Conservation (phyloP, 768 basidiomycete genomes). For the Tylopilus subfusipes region DNA sequence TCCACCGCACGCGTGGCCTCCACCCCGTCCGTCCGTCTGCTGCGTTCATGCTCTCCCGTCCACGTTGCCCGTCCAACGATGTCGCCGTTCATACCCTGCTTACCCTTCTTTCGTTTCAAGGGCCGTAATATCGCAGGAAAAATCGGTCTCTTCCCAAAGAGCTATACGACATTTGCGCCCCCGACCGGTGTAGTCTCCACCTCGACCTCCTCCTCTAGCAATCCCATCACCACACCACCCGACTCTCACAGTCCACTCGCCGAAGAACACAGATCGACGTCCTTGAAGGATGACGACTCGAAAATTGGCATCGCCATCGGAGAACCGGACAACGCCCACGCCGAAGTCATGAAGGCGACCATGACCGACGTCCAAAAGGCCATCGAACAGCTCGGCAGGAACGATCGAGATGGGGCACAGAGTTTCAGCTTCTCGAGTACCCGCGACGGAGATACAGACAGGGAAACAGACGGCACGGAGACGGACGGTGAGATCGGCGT, state of each 20-base stretch:
- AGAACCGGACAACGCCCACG: slow-evolving; percentile 29
- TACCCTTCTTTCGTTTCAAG: slow-evolving; percentile 38
- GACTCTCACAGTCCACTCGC: slow-evolving; percentile 41
- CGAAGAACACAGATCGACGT: slow-evolving; percentile 46
- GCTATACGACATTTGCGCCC: slow-evolving; percentile 70
- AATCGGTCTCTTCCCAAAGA: slow-evolving; percentile 87
- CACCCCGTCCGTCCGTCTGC: not conserved
- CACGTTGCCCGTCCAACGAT: slow-evolving; percentile 23
- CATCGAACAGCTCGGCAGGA: slow-evolving; percentile 77
- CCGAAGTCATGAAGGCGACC: slow-evolving; percentile 78
- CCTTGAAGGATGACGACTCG: slow-evolving; percentile 26
- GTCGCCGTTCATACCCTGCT: slow-evolving; percentile 25
- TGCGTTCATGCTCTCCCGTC: slow-evolving; percentile 3
- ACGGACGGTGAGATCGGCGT: slow-evolving; percentile 52
- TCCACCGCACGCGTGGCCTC: not conserved
- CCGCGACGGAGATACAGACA: slow-evolving; percentile 48
- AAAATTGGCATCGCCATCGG: slow-evolving; percentile 27
- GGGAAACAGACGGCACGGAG: slow-evolving; percentile 47
- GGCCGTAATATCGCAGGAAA: slow-evolving; percentile 81
- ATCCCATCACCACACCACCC: slow-evolving; percentile 17
- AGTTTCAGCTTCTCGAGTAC: slow-evolving; percentile 80
- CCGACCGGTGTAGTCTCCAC: slow-evolving; percentile 34
- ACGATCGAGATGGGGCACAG: slow-evolving; percentile 53
- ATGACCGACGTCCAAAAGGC: slow-evolving; percentile 89
- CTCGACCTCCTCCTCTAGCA: slow-evolving; percentile 25